Evolutionary conservation across 352 stramenopile genomes (phyloP).

Genomic region (Globisporangium middletonii): DNA sequence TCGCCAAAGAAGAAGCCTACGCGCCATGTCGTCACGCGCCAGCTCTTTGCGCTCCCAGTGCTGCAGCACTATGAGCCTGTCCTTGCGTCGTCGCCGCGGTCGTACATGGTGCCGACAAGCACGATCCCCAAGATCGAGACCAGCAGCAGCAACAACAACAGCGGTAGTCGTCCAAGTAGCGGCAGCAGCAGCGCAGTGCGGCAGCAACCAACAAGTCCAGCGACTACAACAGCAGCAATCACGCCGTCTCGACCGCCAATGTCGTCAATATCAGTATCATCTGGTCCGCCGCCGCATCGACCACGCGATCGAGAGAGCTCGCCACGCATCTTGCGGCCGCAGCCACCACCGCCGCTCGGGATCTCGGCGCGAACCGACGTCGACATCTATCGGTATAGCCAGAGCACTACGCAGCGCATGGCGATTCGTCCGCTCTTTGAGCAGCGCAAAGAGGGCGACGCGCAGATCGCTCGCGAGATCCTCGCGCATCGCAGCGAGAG

Average conservation of each 20-base stretch:
- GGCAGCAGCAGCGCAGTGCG: not conserved
- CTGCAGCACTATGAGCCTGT: slow-evolving; percentile 68
- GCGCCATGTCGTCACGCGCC: slow-evolving; percentile 23
- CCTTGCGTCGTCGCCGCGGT: slow-evolving; percentile 26
- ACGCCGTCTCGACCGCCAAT: not conserved
- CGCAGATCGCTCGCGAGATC: slow-evolving; percentile 18
- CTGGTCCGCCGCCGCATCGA: not conserved
- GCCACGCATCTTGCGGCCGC: slow-evolving; percentile 22
- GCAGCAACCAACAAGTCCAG: not conserved
- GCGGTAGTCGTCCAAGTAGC: not conserved
- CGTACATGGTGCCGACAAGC: slow-evolving; percentile 19
- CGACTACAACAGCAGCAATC: not conserved
- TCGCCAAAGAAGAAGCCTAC: slow-evolving; percentile 36
- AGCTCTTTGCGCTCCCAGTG: slow-evolving; percentile 47
- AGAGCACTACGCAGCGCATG: slow-evolving; percentile 48
- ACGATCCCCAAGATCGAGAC: slow-evolving; percentile 11
- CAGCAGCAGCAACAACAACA: not conserved
- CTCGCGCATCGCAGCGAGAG: slow-evolving; percentile 18
- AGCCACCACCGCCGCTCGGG: slow-evolving; percentile 28
- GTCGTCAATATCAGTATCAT: not conserved
- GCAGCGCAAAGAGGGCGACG: slow-evolving; percentile 40
- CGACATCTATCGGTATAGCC: slow-evolving; percentile 59
- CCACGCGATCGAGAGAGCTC: slow-evolving; percentile 20
- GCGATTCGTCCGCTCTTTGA: slow-evolving; percentile 69
- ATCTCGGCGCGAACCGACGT: slow-evolving; percentile 43